phyloP scores from a whole-genome alignment of 1,284 basidiomycete genomes.

The Leccinum fallax region DNA sequence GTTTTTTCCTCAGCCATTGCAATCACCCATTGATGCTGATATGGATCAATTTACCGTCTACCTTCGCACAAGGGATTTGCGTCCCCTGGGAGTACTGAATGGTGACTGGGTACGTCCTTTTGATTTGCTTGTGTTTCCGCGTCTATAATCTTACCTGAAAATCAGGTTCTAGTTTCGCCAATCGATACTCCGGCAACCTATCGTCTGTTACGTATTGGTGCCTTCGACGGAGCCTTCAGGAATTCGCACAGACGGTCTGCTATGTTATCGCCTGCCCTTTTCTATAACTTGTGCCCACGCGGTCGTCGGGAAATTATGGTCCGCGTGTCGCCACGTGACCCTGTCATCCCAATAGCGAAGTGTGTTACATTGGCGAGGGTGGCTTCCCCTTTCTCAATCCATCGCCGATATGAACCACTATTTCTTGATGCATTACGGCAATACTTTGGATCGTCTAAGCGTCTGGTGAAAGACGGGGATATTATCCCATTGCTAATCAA shows the following conservation, averaged over 20 bases:
- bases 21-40: conserved; percentile 33
- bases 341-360: conserved; percentile 65
- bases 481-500: conserved; percentile 76
- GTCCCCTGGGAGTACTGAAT: conserved; percentile 74
- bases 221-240: conserved; percentile 48
- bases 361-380: conserved; percentile 82
- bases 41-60: conserved; percentile 57
- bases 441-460: conserved; percentile 62
- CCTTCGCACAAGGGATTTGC: conserved; percentile 64
- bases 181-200: conserved; percentile 30
- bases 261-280: conserved; percentile 29
- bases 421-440: conserved; percentile 70
- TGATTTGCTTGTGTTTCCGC: conserved; percentile 4
- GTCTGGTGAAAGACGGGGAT: conserved; percentile 81
- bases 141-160: not conserved
- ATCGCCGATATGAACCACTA: conserved; percentile 71
- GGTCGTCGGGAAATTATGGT: conserved; percentile 29
- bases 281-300: conserved; percentile 26
- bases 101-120: conserved; percentile 81
- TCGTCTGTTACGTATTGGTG: conserved; percentile 61
- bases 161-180: conserved; percentile 32
- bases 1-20: conserved; percentile 38
- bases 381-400: conserved; percentile 77
- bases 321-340: conserved; percentile 45
- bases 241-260: conserved; percentile 44